Percentiles rank a stretch among this genome's conserved stretches.
Evolutionary conservation across 805 yeast species (phyloP).

Genomic region (Candida nitratophila): DNA sequence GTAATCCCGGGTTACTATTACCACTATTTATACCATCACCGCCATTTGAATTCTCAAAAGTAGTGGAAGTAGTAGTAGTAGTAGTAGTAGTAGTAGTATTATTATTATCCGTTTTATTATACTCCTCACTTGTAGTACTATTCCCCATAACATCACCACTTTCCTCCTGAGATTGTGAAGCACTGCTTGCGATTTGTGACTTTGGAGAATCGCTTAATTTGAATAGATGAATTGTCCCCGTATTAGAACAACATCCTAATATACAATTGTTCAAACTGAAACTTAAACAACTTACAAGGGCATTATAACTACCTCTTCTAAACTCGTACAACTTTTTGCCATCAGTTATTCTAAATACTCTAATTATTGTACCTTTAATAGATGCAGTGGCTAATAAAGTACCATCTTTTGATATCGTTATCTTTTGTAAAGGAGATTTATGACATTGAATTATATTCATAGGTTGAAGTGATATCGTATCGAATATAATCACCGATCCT

Average conservation of each 20-base stretch:
- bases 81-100: no score
- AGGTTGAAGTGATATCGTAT: conserved; percentile 67
- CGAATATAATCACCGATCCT: conserved; percentile 76
- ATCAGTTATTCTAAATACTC: conserved; percentile 67
- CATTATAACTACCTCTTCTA: conserved; percentile 81
- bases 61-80: background rate
- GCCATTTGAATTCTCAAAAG: no score
- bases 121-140: no score
- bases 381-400: conserved; percentile 82
- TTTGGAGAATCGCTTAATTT: conserved; percentile 7
- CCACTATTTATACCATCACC: no score
- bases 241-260: conserved; percentile 78
- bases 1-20: background rate
- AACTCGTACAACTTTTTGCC: conserved; percentile 65
- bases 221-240: conserved; percentile 91
- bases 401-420: conserved; percentile 71
- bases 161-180: no score
- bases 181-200: no score
- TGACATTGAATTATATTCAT: conserved; percentile 82
- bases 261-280: conserved; percentile 67
- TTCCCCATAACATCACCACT: background rate
- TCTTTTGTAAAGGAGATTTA: conserved; percentile 61
- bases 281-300: conserved; percentile 66
- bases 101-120: background rate
- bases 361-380: conserved; percentile 79